phyloP scores from a whole-genome alignment of 176 grass and related monocot genomes.

The Pharus latifolius region DNA sequence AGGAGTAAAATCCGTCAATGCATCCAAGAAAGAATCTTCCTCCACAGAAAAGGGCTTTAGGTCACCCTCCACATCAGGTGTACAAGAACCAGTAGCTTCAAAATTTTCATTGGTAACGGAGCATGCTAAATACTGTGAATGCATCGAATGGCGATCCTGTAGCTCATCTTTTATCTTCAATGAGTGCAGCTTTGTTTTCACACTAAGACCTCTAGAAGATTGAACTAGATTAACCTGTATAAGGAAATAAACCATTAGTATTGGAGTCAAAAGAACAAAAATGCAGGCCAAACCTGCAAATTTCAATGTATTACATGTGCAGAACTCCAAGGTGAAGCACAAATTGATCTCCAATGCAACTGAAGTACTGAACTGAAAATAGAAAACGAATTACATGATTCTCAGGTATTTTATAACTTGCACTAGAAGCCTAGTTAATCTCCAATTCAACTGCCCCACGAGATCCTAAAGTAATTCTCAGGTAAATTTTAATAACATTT shows the following conservation, averaged over 20 bases:
- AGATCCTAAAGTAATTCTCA: no score
- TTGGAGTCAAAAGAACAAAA: background rate
- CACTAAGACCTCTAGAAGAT: conserved; percentile 55
- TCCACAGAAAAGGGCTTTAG: conserved; percentile 40
- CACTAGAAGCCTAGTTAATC: no score
- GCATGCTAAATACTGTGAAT: conserved; percentile 63
- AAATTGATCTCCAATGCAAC: background rate
- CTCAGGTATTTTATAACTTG: background rate
- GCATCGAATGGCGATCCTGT: conserved; percentile 46
- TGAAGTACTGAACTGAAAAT: background rate
- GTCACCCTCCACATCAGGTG: conserved; percentile 33
- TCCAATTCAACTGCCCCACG: no score
- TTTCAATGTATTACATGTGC: background rate
- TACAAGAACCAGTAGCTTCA: conserved; percentile 18
- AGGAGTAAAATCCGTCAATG: conserved; percentile 62
- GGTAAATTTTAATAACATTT: no score
- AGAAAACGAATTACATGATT: background rate
- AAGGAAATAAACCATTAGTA: conserved; percentile 11
- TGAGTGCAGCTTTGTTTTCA: conserved; percentile 92
- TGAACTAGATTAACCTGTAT: conserved; percentile 74
- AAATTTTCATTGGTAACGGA: conserved; percentile 72
- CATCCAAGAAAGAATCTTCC: conserved; percentile 92
- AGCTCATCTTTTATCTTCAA: conserved; percentile 87
- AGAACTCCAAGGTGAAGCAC: background rate
- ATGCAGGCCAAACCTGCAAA: background rate